These are phyloP conservation scores for Hirschfeldia incana DNA, from an alignment of 345 rosid genomes.

Conservation along the genomic window DNA sequence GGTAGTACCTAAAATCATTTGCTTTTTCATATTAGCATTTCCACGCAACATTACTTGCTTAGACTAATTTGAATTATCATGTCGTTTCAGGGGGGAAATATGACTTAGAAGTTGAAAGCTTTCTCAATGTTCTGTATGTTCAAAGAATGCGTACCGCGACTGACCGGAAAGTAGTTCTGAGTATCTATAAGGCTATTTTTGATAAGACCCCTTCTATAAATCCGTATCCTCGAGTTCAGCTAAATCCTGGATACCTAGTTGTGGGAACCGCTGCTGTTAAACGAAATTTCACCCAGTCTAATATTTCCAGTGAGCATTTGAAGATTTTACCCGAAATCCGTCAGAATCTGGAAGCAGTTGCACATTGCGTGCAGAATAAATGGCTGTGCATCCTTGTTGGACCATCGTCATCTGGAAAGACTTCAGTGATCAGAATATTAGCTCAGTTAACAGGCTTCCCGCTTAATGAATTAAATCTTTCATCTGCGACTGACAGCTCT, in stretches of 20 bases:
- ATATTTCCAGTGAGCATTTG: constrained; percentile 48
- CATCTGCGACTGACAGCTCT: constrained; percentile 90
- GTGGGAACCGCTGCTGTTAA: constrained; percentile 70
- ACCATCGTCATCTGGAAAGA: constrained; percentile 89
- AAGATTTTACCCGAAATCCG: constrained; percentile 76
- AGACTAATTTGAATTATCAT: constrained; percentile 21
- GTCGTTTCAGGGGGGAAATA: constrained; percentile 50
- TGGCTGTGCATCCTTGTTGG: constrained; percentile 94
- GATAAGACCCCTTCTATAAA: constrained; percentile 62
- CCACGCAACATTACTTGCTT: constrained; percentile 1
- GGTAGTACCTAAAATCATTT: constrained; percentile 46
- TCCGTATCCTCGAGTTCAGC: constrained; percentile 79
- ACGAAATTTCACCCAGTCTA: constrained; percentile 51
- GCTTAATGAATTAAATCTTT: constrained; percentile 79
- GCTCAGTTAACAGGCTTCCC: constrained; percentile 78
- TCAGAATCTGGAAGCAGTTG: constrained; percentile 82
- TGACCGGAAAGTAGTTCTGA: constrained; percentile 75
- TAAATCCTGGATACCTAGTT: constrained; percentile 53
- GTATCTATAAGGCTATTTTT: constrained; percentile 70
- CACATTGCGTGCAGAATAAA: constrained; percentile 67
- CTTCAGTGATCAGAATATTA: constrained; percentile 77
- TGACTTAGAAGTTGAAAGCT: constrained; percentile 47
- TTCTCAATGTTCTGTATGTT: constrained; percentile 75
- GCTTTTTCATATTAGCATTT: background rate
- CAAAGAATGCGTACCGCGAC: constrained; percentile 92